phyloP scores from a whole-genome alignment of 2,329 filamentous ascomycete species.

The Botrytis porri region DNA sequence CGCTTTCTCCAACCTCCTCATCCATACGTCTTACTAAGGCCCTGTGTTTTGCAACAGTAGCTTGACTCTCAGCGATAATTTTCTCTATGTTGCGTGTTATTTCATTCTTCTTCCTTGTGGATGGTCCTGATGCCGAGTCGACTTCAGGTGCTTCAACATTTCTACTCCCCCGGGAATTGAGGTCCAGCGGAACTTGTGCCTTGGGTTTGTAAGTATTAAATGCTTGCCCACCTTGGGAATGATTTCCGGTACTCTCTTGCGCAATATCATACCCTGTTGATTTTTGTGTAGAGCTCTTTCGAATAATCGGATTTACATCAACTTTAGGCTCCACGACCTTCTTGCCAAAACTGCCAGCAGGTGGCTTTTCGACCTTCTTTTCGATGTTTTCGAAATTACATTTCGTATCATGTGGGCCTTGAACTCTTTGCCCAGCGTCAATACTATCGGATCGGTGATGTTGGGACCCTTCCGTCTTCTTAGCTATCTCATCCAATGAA shows the following conservation, averaged over 20 bases:
- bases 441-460: neutral
- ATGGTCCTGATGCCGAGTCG: neutral
- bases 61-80: conserved; percentile 4
- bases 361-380: neutral
- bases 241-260: neutral
- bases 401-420: neutral
- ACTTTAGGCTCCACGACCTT: neutral
- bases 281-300: neutral
- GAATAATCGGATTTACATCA: neutral
- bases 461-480: neutral
- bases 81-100: neutral
- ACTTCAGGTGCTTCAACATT: neutral
- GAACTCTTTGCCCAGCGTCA: no score
- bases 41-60: conserved; percentile 5
- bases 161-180: neutral
- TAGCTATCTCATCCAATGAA: neutral
- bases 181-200: neutral
- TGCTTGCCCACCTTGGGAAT: neutral
- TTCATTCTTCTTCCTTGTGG: neutral
- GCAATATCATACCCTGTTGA: neutral
- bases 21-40: neutral
- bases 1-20: neutral
- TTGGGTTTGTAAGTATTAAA: neutral
- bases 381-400: neutral
- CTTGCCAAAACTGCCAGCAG: neutral